Percentiles rank a stretch among this genome's conserved stretches.
phyloP scores from a whole-genome alignment of 192 early-diverging fungal genomes.

The Linnemannia exigua region DNA sequence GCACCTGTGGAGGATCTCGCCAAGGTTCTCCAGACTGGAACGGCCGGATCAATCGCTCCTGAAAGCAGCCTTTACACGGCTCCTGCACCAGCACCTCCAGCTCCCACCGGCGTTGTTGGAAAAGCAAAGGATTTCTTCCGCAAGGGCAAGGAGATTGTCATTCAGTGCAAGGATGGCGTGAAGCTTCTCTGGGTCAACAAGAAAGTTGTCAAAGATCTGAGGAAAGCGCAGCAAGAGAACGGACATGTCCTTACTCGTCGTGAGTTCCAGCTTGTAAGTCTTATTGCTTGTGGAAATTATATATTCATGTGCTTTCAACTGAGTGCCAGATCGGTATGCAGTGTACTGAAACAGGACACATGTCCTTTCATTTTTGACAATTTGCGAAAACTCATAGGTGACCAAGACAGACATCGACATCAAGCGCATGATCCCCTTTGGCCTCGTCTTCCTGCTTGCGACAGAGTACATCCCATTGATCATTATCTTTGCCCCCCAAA shows the following conservation, averaged over 20 bases:
- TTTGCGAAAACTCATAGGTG: slow-evolving; percentile 48
- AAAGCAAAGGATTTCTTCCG: slow-evolving; percentile 39
- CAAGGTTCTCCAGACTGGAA: slow-evolving; percentile 14
- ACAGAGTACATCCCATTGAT: slow-evolving; percentile 68
- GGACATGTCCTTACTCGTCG: slow-evolving; percentile 55
- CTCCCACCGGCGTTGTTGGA: slow-evolving; percentile 29
- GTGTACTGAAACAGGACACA: neutral
- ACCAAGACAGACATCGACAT: slow-evolving; percentile 62
- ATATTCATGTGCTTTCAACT: neutral
- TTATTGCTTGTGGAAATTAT: neutral
- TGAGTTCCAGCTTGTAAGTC: slow-evolving; percentile 64
- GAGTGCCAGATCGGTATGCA: neutral
- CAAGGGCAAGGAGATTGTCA: slow-evolving; percentile 63
- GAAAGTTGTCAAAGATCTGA: slow-evolving; percentile 57
- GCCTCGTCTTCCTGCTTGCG: slow-evolving; percentile 56
- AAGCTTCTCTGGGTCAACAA: slow-evolving; percentile 67
- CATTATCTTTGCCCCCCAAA: slow-evolving; percentile 63
- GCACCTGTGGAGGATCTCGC: slow-evolving; percentile 36
- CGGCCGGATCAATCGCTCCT: slow-evolving; percentile 35
- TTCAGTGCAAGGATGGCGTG: slow-evolving; percentile 67
- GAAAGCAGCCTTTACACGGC: slow-evolving; percentile 9
- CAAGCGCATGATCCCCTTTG: slow-evolving; percentile 66
- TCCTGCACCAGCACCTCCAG: slow-evolving; percentile 1
- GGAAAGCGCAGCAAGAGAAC: slow-evolving; percentile 42
- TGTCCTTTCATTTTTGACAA: neutral